Evolutionary conservation across 139 green algal species (phyloP).

Genomic region (Chlorella sp.): DNA sequence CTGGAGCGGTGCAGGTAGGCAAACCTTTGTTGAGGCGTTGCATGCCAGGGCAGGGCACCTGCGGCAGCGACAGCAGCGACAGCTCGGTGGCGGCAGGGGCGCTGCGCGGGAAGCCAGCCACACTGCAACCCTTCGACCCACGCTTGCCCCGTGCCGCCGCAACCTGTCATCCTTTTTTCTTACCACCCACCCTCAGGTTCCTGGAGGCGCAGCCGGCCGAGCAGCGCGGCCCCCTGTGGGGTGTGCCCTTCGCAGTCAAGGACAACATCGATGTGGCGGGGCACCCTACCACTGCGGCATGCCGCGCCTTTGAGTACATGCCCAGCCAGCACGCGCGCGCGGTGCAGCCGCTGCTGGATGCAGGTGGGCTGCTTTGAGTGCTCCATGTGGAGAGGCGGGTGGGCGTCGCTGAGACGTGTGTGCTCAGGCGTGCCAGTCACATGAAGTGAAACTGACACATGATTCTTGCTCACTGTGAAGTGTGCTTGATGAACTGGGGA

Average conservation of each 20-base stretch:
- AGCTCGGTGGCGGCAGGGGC: not conserved
- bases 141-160: not conserved
- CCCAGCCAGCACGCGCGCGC: constrained; percentile 42
- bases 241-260: constrained; percentile 80
- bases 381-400: too few relatives aligned
- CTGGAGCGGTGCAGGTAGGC: constrained; percentile 37
- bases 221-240: constrained; percentile 62
- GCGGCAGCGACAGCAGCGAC: not conserved
- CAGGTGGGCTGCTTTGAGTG: constrained; percentile 43
- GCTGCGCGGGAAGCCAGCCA: too few relatives aligned
- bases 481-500: too few relatives aligned
- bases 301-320: constrained; percentile 64
- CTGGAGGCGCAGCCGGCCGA: constrained; percentile 51
- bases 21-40: not conserved
- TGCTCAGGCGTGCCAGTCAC: too few relatives aligned
- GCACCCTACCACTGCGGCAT: constrained; percentile 74
- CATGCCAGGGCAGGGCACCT: not conserved
- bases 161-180: too few relatives aligned
- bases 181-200: constrained; percentile 24
- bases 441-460: too few relatives aligned
- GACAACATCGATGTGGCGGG: constrained; percentile 86
- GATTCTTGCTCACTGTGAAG: too few relatives aligned
- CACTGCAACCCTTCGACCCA: too few relatives aligned
- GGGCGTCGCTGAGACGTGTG: too few relatives aligned
- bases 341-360: constrained; percentile 61